Conservation (phyloP, 2,329 filamentous ascomycete species). For the Penicillium brasilianum region DNA sequence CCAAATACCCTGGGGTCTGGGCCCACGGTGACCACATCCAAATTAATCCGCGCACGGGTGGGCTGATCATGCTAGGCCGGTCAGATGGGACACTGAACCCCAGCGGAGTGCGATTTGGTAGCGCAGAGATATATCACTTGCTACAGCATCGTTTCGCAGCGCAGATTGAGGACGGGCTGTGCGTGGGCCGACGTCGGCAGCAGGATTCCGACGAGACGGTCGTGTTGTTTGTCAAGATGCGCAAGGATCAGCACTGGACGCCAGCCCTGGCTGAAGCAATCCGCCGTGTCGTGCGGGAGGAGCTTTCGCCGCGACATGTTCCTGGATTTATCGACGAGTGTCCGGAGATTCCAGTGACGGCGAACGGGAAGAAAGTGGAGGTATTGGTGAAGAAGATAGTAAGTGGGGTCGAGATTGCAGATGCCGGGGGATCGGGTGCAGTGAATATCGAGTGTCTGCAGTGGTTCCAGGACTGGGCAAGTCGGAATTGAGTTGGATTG, state of each 20-base stretch:
- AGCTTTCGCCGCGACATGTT: neutral
- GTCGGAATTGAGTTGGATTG: neutral
- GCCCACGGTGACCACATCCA: neutral
- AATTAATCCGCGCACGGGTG: neutral
- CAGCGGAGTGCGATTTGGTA: neutral
- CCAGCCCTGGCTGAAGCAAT: neutral
- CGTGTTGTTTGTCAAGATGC: neutral
- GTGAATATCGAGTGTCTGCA: neutral
- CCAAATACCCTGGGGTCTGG: neutral
- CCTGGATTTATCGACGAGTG: neutral
- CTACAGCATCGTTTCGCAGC: neutral
- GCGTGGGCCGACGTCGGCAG: neutral
- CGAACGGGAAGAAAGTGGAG: neutral
- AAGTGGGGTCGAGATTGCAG: neutral
- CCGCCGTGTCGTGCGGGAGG: neutral
- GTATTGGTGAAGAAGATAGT: neutral
- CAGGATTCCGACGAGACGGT: neutral
- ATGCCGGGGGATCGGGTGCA: neutral
- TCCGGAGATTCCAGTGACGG: neutral
- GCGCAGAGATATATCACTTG: neutral
- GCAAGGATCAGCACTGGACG: neutral
- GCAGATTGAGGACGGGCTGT: neutral
- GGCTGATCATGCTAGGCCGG: neutral
- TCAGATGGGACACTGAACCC: neutral
- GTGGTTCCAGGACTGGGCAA: neutral